phyloP scores from a whole-genome alignment of 1,284 basidiomycete species.

The Trichosporon sp. region DNA sequence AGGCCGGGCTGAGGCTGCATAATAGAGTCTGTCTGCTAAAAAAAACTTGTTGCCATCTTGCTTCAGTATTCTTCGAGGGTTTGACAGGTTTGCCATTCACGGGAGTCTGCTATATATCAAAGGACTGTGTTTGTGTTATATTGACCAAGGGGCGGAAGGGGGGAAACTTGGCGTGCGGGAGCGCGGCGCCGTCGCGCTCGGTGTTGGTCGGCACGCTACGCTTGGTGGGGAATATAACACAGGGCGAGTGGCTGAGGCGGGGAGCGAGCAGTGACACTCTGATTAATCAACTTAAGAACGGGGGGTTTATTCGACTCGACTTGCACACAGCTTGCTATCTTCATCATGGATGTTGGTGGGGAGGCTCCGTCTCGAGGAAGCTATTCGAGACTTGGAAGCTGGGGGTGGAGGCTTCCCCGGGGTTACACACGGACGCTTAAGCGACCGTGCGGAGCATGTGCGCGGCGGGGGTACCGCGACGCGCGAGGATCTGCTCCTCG shows the following conservation, averaged over 20 bases:
- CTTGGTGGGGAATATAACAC: neutral
- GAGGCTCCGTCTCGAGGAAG: neutral
- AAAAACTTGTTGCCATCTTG: neutral
- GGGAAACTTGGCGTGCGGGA: neutral
- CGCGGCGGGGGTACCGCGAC: conserved; percentile 8
- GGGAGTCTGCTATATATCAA: neutral
- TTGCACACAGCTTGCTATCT: conserved; percentile 2
- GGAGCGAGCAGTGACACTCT: neutral
- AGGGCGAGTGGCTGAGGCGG: neutral
- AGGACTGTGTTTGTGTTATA: conserved; percentile 12
- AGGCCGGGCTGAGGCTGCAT: neutral
- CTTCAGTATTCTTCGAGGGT: neutral
- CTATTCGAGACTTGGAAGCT: neutral
- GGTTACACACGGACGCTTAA: neutral
- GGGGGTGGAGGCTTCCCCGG: neutral
- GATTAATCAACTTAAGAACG: conserved; percentile 2
- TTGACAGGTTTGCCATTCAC: neutral
- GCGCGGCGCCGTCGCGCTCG: neutral
- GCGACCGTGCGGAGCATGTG: neutral
- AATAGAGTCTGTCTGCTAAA: neutral
- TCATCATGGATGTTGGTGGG: neutral
- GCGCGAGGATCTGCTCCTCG: conserved; percentile 15
- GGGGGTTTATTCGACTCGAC: neutral
- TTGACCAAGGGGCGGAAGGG: neutral
- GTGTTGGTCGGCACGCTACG: neutral